phyloP scores from a whole-genome alignment of 257 asterid species.

The Jasminum sambac region DNA sequence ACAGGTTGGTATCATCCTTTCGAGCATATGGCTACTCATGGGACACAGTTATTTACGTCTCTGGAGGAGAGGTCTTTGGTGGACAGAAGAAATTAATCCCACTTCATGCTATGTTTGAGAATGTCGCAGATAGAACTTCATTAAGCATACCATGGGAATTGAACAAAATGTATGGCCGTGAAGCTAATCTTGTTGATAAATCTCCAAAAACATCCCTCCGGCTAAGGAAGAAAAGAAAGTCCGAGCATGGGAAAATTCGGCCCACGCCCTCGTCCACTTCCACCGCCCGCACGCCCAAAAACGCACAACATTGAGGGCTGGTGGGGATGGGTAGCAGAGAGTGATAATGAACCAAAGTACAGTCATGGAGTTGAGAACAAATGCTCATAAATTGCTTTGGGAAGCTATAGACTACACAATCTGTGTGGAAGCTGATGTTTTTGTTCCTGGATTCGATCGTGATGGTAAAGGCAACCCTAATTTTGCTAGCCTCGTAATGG shows the following conservation, averaged over 20 bases:
- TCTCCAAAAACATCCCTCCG: slow-evolving; percentile 40
- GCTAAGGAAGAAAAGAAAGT: slow-evolving; percentile 48
- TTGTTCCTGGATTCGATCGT: slow-evolving; percentile 84
- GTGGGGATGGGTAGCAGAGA: slow-evolving; percentile 99
- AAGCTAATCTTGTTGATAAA: slow-evolving; percentile 69
- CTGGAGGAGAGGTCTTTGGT: slow-evolving; percentile 97
- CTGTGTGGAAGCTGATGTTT: slow-evolving; percentile 83
- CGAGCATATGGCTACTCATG: slow-evolving; percentile 88
- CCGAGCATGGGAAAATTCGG: slow-evolving; percentile 60
- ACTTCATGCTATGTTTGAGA: slow-evolving; percentile 91
- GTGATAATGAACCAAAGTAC: slow-evolving; percentile 90
- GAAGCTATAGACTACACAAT: slow-evolving; percentile 86
- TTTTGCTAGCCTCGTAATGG: slow-evolving; percentile 91
- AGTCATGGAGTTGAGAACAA: slow-evolving; percentile 83
- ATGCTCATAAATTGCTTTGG: slow-evolving; percentile 90
- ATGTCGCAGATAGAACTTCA: slow-evolving; percentile 89
- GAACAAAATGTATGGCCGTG: slow-evolving; percentile 79
- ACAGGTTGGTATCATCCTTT: slow-evolving; percentile 92
- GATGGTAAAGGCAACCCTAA: slow-evolving; percentile 92
- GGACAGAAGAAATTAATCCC: slow-evolving; percentile 95
- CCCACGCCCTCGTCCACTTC: slow-evolving; percentile 91
- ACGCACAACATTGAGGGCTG: slow-evolving; percentile 94
- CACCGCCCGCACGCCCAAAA: slow-evolving; percentile 88
- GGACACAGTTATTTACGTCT: slow-evolving; percentile 78
- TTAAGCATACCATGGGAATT: slow-evolving; percentile 73